Evolutionary conservation across 352 stramenopile genomes (phyloP).

Genomic region (Pythium folliculosum): DNA sequence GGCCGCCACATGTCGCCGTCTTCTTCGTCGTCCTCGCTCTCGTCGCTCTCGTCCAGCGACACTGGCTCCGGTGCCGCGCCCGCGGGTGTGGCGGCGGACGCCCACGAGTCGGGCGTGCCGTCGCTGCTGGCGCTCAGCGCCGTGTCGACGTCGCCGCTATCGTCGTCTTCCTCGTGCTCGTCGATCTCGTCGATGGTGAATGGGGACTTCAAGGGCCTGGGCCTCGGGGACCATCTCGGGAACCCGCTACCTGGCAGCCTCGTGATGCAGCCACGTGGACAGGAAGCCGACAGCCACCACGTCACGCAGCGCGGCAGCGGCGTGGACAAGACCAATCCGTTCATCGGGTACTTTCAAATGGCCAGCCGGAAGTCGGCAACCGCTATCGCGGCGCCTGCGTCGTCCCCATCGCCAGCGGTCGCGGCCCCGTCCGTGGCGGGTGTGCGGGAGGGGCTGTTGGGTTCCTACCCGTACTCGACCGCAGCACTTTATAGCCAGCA

Average conservation of each 20-base stretch:
- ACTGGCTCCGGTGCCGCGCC: too few species aligned
- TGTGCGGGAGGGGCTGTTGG: constrained; percentile 21
- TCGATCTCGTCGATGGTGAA: constrained; percentile 22
- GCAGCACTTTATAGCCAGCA: constrained; percentile 38
- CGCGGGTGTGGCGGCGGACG: background rate
- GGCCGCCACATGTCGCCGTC: constrained; percentile 43
- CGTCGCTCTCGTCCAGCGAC: constrained; percentile 15
- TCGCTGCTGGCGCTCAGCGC: constrained; percentile 24
- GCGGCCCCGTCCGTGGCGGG: constrained; percentile 8
- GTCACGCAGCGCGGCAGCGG: constrained; percentile 44
- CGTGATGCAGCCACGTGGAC: background rate
- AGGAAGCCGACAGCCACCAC: constrained; percentile 30
- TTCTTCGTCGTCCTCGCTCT: constrained; percentile 31
- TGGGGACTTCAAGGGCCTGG: constrained; percentile 26
- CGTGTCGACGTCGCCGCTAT: constrained; percentile 16
- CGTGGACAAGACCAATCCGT: constrained; percentile 87
- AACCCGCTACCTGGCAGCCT: constrained; percentile 13
- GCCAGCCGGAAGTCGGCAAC: constrained; percentile 5
- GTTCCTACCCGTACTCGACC: constrained; percentile 33
- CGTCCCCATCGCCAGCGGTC: constrained; percentile 8
- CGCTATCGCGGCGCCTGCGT: background rate
- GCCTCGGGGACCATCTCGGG: constrained; percentile 12
- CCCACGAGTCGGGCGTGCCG: constrained; percentile 7
- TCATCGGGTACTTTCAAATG: constrained; percentile 86
- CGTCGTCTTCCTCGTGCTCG: constrained; percentile 23